Evolutionary conservation across 2,329 filamentous ascomycete species (phyloP), one percentile per base, ranked within the genome.

Genomic region (Lachnellula subtilissima): DNA sequence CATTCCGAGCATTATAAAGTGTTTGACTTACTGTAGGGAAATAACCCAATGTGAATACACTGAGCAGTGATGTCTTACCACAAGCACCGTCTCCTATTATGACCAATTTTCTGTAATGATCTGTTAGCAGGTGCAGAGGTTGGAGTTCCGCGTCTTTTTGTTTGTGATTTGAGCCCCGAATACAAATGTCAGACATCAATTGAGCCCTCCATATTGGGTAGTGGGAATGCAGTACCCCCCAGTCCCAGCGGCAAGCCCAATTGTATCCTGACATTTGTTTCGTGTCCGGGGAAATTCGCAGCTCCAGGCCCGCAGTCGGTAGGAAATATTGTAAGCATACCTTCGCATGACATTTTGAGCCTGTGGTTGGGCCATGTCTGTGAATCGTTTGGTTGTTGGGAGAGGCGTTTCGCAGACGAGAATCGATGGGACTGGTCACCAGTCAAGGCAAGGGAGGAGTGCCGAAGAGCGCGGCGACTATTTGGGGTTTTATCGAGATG

Each of bases 81-180:
- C 94, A 99, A 65, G 94, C 94, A 78, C 94, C 94, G 70, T 97
- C 92, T 60, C 92, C 92, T 68, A 97, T 96, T 66, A 97, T 97
- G 69, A 97, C 92, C 70, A 97, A 81, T 78, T 97, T 97, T 79
- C 92, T 96, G 71, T 17, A 51, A 35, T 28, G 12, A 48, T 28
- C 4, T 11, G 28, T 48, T 45, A 45, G 42, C n/a, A 45, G 19
- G n/a, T 45, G 42, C 42, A 25, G n/a, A 19, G 7, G n/a, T 14
- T 22, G 19, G 11, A 45, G 5, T 23, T 45, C 19, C 17, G 15
- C 8, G 1, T 40, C 37, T 40, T 40, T 39, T 17, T 40, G 37
- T 15, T 40, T 40, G 19, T 17, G 19, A 45, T 25, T 22, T 11
- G 6, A 45, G 17, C 42, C 12, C 22, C 42, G 22, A 23, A 6